Percentiles rank a stretch among this genome's conserved stretches.
phyloP scores from a whole-genome alignment of 2,329 filamentous ascomycete species.

The Dothideomycetes sp. region DNA sequence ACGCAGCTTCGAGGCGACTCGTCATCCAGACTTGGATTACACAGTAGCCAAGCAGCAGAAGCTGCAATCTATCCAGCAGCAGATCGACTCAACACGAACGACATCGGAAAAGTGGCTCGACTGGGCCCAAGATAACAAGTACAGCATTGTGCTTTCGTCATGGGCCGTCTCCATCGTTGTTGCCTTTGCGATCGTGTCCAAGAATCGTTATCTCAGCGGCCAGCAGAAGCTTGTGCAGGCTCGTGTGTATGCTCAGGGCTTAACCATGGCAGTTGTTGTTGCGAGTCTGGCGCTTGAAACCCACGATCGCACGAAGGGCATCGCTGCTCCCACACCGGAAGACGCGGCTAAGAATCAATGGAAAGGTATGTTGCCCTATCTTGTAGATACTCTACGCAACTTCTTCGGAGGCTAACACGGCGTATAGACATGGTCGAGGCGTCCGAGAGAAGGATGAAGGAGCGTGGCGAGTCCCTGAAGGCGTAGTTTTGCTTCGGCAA shows the following conservation, averaged over 20 bases:
- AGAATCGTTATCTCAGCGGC: neutral
- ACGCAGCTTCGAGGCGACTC: neutral
- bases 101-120: neutral
- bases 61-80: no score
- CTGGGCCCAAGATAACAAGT: neutral
- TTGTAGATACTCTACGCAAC: no score
- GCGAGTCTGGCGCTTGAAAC: neutral
- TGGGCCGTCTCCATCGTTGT: neutral
- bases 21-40: neutral
- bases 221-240: conserved; percentile 1
- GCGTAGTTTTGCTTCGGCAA: no score
- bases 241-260: neutral
- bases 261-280: neutral
- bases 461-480: neutral
- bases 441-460: neutral
- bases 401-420: no score
- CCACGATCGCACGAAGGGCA: neutral
- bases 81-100: neutral
- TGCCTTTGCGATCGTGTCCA: neutral
- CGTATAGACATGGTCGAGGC: neutral
- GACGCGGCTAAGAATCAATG: neutral
- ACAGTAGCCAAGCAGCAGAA: no score
- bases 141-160: neutral
- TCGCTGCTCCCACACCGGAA: neutral
- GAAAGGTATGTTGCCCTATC: neutral